Conservation (phyloP, 805 yeast species). For the Metschnikowia lochheadii region DNA sequence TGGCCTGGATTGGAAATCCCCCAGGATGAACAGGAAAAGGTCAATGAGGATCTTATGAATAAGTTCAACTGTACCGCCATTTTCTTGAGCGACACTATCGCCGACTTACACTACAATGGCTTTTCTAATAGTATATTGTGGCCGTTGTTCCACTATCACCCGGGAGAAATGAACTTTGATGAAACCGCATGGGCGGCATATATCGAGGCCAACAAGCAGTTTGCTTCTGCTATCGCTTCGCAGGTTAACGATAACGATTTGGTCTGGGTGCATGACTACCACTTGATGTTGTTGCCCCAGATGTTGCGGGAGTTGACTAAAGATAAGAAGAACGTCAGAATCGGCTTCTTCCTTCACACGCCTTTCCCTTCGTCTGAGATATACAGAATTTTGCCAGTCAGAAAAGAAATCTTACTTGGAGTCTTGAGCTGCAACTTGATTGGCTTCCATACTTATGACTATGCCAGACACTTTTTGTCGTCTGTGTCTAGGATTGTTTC, state of each 20-base stretch:
- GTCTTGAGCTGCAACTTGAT: constrained; percentile 90
- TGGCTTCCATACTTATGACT: constrained; percentile 99
- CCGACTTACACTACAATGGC: constrained; percentile 95
- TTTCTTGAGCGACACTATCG: constrained; percentile 80
- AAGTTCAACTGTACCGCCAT: constrained; percentile 90
- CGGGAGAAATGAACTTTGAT: constrained; percentile 98
- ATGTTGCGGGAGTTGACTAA: constrained; percentile 65
- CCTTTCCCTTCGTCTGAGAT: constrained; percentile 98
- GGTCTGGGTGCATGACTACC: constrained; percentile 98
- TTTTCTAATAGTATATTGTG: constrained; percentile 91
- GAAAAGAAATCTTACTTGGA: constrained; percentile 87
- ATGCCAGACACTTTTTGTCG: constrained; percentile 91
- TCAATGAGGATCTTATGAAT: constrained; percentile 63
- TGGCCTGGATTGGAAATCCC: constrained; percentile 93
- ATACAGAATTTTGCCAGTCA: constrained; percentile 90
- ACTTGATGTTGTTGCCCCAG: constrained; percentile 89
- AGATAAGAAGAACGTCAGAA: constrained; percentile 52
- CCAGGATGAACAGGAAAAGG: constrained; percentile 62
- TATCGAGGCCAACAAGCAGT: constrained; percentile 81
- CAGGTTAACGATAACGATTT: constrained; percentile 77
- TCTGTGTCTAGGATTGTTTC: constrained; percentile 77
- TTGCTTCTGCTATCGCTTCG: constrained; percentile 69
- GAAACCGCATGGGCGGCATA: constrained; percentile 98
- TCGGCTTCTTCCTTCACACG: constrained; percentile 94
- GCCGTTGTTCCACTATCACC: constrained; percentile 98